Evolutionary conservation across 371 early-diverging fungal genomes (phyloP).

Genomic region (Smittium culicis): DNA sequence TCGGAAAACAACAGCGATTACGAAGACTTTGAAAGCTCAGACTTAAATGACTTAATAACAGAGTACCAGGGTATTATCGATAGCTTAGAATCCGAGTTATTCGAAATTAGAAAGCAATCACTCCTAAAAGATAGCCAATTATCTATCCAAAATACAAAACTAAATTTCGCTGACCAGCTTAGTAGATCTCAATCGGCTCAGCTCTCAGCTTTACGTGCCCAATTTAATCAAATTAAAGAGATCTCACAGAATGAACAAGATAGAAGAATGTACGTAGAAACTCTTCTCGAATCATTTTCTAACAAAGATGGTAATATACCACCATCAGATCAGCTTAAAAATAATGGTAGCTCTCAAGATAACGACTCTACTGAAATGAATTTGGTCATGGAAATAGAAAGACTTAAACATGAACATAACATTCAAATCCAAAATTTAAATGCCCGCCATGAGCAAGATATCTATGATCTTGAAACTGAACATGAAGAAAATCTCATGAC

Average conservation of each 20-base stretch:
- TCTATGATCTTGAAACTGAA: neutral
- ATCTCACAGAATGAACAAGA: constrained; percentile 25
- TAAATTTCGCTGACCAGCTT: constrained; percentile 24
- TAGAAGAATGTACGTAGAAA: constrained; percentile 21
- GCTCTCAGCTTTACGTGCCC: constrained; percentile 20
- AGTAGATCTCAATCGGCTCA: constrained; percentile 24
- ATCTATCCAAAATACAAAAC: constrained; percentile 21
- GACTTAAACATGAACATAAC: constrained; percentile 14
- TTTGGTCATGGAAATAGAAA: constrained; percentile 16
- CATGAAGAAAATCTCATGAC: constrained; percentile 12
- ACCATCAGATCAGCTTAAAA: neutral
- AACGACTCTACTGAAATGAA: neutral
- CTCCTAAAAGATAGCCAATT: constrained; percentile 18
- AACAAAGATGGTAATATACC: neutral
- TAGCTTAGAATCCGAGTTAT: constrained; percentile 19
- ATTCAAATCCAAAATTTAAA: constrained; percentile 12
- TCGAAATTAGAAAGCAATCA: constrained; percentile 15
- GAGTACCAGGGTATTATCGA: constrained; percentile 24
- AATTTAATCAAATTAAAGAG: constrained; percentile 21
- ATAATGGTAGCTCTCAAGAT: neutral
- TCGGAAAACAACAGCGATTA: neutral
- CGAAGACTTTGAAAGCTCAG: constrained; percentile 11
- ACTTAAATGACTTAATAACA: constrained; percentile 24
- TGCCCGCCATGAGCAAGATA: constrained; percentile 11
- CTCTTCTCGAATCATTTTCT: neutral